Evolutionary conservation across 2,329 filamentous ascomycete genomes (phyloP).

Genomic region (Apiospora marii): DNA sequence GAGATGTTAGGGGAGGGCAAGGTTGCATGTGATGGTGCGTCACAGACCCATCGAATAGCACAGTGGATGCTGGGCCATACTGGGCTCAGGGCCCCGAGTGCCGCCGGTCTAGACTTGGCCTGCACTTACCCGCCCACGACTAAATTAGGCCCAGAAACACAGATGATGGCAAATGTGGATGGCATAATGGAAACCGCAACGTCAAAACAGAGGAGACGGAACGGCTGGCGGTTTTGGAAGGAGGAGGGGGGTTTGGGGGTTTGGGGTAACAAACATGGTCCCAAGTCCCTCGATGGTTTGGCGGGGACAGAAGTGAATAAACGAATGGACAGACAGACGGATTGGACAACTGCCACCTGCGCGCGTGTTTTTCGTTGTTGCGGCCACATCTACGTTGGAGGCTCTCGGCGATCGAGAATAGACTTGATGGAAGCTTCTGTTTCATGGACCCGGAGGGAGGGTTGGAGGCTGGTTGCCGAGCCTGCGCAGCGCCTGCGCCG

Average conservation of each 20-base stretch:
- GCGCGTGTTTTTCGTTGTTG: not conserved
- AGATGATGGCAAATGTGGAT: slow-evolving; percentile 6
- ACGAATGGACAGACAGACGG: not conserved
- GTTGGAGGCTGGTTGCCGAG: slow-evolving; percentile 1
- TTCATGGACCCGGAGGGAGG: slow-evolving; percentile 5
- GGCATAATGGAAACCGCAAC: not conserved
- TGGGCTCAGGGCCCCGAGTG: not conserved
- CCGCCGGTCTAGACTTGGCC: slow-evolving; percentile 7
- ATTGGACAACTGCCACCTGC: not conserved
- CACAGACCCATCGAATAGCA: slow-evolving; percentile 18
- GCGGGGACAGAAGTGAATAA: not conserved
- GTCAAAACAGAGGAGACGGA: slow-evolving; percentile 19
- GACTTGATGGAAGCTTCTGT: not conserved
- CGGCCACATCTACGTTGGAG: not conserved
- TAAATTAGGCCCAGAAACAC: not conserved
- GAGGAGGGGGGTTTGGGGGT: not conserved
- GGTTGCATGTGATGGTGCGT: slow-evolving; percentile 16
- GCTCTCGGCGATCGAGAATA: slow-evolving; percentile 1
- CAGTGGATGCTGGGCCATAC: not conserved
- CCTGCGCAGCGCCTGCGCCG: not conserved
- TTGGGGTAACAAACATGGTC: slow-evolving; percentile 18
- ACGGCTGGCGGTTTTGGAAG: not conserved
- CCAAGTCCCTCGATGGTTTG: not conserved
- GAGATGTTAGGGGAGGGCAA: not conserved
- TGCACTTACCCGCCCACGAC: not conserved